Evolutionary conservation across 257 asterid species (phyloP).

Genomic region (Plectranthus barbatus): DNA sequence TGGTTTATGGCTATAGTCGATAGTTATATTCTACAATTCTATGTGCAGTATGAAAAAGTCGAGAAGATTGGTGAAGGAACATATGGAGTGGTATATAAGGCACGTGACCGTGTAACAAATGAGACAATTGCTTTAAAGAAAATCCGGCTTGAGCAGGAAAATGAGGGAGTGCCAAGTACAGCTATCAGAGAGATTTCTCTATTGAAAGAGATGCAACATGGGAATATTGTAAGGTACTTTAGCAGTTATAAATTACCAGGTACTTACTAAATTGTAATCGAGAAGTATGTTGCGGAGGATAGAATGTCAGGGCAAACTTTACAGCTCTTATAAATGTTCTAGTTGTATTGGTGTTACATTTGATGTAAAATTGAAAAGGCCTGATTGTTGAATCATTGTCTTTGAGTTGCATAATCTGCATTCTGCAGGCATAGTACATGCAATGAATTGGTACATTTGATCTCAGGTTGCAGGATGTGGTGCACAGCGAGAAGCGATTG

Average conservation of each 20-base stretch:
- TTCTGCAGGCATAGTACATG: neutral
- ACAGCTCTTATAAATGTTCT: neutral
- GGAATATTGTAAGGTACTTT: constrained; percentile 74
- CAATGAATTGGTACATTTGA: constrained; percentile 1
- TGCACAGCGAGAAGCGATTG: constrained; percentile 84
- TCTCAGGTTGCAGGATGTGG: constrained; percentile 94
- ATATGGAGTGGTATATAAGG: constrained; percentile 96
- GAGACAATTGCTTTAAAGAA: constrained; percentile 93
- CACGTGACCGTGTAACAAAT: constrained; percentile 78
- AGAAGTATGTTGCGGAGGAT: neutral
- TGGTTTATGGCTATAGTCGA: neutral
- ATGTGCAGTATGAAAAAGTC: constrained; percentile 76
- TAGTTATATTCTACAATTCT: constrained; percentile 10
- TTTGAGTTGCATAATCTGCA: neutral
- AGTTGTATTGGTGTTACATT: neutral
- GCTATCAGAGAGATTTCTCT: constrained; percentile 96
- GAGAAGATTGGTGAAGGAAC: constrained; percentile 99
- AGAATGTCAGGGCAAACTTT: neutral
- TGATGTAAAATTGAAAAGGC: neutral
- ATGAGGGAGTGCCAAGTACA: constrained; percentile 97
- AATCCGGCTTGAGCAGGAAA: constrained; percentile 96
- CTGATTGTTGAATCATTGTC: neutral
- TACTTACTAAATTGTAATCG: neutral
- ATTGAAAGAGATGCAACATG: constrained; percentile 96
- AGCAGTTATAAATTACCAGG: neutral